Evolutionary conservation across 2,329 filamentous ascomycete species (phyloP), one percentile per base, ranked within the genome.

Genomic region (Plenodomus tracheiphilus): DNA sequence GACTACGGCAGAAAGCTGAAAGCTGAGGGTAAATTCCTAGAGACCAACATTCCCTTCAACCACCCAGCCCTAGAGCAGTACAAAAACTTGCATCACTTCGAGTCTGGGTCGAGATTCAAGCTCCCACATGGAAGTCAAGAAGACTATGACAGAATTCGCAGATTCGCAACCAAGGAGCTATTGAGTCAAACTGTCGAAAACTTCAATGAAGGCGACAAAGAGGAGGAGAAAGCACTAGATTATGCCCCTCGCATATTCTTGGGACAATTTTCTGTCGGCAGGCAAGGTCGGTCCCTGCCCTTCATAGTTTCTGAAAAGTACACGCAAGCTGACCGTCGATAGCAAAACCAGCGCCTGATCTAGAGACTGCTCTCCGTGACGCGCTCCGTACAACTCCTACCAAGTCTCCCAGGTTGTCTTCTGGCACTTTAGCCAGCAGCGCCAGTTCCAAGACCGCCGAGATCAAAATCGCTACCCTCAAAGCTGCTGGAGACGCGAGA

Each of bases 81-180:
- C 40, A 52, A 58, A 11, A 32, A 37, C 3, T 41, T 58, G 8
- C 20, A 28, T n/a, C 42, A 37, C 16, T 66, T 49, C 40, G 66
- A 70, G 15, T 65, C 63, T 36, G 67, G 67, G 2, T 69, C 66
- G 2, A 56, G 57, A 6, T 68, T 66, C 54, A 65, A 59, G 51
- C 53, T 68, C 11, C 63, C 66, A 3, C 10, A 11, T 3, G 9
- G 46, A 10, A 40, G 43, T 5, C 18, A 47, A 2, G 10, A 28
- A 3, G 38, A 47, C 16, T 38, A 52, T 11, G 28, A 43, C 6
- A 30, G 34, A 25, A 41, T 62, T n/a, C 45, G 36, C 2, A 22
- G 32, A 7, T 25, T 53, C 19, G 49, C 49, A 10, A 57, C 44
- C 13, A 20, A 3, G 2, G 2, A 32, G 3, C 40, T 19, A 13